Evolutionary conservation across 116 monocot species (phyloP), one percentile per base, ranked within the genome.

Genomic region (Cymodocea nodosa): DNA sequence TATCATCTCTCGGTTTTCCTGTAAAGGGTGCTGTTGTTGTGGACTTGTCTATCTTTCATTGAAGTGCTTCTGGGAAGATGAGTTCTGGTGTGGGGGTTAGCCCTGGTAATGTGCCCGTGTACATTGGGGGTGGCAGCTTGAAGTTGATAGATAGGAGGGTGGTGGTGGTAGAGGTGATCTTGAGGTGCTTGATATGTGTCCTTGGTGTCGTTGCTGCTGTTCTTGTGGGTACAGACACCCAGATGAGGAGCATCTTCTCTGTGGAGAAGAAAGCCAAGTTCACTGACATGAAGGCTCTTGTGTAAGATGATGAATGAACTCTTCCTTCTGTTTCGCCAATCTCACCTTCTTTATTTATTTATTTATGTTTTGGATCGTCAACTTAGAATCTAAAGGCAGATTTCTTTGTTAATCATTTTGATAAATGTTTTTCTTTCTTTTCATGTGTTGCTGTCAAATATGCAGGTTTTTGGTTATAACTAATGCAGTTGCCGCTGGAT

Each of bases 381-480:
- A n/a, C 48, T 63, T 37, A 4, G 37, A 37, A 37, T 37, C 37
- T 37, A 37, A 2, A 2, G 6, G 37, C 37, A 37, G 6, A 37
- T 44, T 44, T 44, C 44, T 44, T 44, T 44, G 11, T 44, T 44
- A 44, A 44, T 44, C 44, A 44, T 44, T 5, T 11, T 20, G 35
- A 36, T 62, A 35, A 36, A 18, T 64, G 17, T 64, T 44, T 39
- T 22, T 48, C 44, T 59, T 24, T 23, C 16, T 35, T 71, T 35
- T 51, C 23, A 25, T 25, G 8, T 34, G 8, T 60, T 50, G 23
- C 19, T 25, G 15, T 17, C 49, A 34, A 66, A 35, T 52, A 23
- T 74, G 64, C 73, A 94, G 94, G 66, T 87, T 94, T 67, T 64
- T 94, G 77, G 87, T 94, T 62, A 77, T 79, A 64, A 80, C 81